Conservation (phyloP, 2,329 filamentous ascomycete species). For the Neonectria faginata region DNA sequence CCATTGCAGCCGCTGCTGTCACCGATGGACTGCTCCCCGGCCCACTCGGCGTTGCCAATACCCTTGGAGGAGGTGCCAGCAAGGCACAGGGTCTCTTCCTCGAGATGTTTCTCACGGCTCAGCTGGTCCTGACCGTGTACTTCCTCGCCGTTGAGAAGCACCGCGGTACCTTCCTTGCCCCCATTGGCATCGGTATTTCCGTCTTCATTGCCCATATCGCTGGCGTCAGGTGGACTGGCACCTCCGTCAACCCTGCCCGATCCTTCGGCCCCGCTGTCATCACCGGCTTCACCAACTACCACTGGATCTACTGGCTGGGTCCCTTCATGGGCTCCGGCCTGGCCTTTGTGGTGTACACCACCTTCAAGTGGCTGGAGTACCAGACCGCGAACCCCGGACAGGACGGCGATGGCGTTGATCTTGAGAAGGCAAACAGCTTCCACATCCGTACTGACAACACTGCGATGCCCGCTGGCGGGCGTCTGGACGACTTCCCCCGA, state of each 20-base stretch:
- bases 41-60: conserved; percentile 65
- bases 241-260: conserved; percentile 63
- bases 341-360: conserved; percentile 62
- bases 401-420: conserved; percentile 53
- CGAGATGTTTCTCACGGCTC: conserved; percentile 73
- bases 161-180: conserved; percentile 76
- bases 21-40: conserved; percentile 70
- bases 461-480: conserved; percentile 25
- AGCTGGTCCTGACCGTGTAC: conserved; percentile 73
- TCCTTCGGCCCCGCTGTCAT: conserved; percentile 63
- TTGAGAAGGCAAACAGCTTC: conserved; percentile 35
- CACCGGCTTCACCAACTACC: conserved; percentile 57
- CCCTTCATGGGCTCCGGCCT: conserved; percentile 62
- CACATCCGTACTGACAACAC: conserved; percentile 17
- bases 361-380: conserved; percentile 65
- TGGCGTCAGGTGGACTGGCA: conserved; percentile 61
- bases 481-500: conserved; percentile 34
- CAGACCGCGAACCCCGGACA: conserved; percentile 63
- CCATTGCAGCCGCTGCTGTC: conserved; percentile 69
- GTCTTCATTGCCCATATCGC: conserved; percentile 70
- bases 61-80: conserved; percentile 62
- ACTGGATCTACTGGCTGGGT: conserved; percentile 68
- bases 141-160: conserved; percentile 82
- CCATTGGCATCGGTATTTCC: conserved; percentile 77
- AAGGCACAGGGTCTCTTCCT: conserved; percentile 72